Conservation (phyloP, 2,329 filamentous ascomycete genomes). For the Alternaria alternata region DNA sequence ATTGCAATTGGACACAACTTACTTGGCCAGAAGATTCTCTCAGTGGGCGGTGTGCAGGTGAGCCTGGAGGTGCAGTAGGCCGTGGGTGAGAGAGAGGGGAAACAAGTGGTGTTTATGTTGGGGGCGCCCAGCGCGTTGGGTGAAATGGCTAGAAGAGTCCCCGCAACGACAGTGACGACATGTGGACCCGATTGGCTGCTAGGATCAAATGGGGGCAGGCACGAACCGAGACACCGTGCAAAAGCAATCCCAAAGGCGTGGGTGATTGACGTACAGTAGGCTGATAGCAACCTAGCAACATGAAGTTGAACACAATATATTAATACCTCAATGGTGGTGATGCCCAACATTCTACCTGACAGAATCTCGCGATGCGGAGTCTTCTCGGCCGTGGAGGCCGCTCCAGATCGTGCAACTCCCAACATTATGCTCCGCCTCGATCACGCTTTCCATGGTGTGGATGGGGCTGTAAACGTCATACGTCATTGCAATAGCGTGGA, state of each 20-base stretch:
- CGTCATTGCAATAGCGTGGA: slow-evolving; percentile 39
- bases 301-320: slow-evolving; percentile 20
- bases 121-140: slow-evolving; percentile 24
- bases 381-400: slow-evolving; percentile 41
- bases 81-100: slow-evolving; percentile 17
- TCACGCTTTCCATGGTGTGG: slow-evolving; percentile 14
- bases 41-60: slow-evolving; percentile 35
- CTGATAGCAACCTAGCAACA: slow-evolving; percentile 3
- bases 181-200: slow-evolving; percentile 36
- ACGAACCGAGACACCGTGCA: slow-evolving; percentile 16
- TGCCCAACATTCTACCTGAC: slow-evolving; percentile 9
- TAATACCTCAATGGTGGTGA: slow-evolving; percentile 34
- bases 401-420: slow-evolving; percentile 8
- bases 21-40: slow-evolving; percentile 31
- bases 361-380: slow-evolving; percentile 1
- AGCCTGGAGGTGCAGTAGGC: slow-evolving; percentile 26
- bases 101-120: slow-evolving; percentile 33
- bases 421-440: slow-evolving; percentile 18
- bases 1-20: slow-evolving; percentile 19
- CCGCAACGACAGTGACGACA: slow-evolving; percentile 43
- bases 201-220: slow-evolving; percentile 16
- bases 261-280: neutral
- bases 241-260: slow-evolving; percentile 31
- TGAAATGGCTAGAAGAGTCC: slow-evolving; percentile 34
- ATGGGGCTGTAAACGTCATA: slow-evolving; percentile 14